Conservation (phyloP, 805 yeast genomes). For the Pichia gijzeniarum region DNA sequence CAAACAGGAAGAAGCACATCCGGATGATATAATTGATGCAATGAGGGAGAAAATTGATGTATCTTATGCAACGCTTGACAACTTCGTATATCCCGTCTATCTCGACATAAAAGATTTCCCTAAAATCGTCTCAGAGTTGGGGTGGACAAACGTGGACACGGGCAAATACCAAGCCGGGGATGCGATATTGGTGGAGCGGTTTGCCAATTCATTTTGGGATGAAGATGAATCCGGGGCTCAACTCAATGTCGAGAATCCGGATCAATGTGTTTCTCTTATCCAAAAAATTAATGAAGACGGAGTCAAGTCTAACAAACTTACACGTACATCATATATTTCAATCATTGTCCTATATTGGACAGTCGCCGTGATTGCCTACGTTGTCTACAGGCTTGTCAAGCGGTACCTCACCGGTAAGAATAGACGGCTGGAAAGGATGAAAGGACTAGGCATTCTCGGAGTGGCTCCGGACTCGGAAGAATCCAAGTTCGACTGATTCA, state of each 20-base stretch:
- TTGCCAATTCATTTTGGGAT: constrained; percentile 23
- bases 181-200: constrained; percentile 44
- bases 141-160: constrained; percentile 34
- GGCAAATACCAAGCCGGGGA: constrained; percentile 45
- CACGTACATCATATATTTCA: no score
- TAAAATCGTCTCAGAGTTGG: constrained; percentile 17
- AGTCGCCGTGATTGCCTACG: background rate
- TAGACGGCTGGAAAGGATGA: constrained; percentile 11
- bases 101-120: constrained; percentile 39
- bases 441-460: constrained; percentile 16
- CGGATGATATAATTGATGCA: constrained; percentile 39
- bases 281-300: constrained; percentile 8
- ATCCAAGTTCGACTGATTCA: constrained; percentile 14
- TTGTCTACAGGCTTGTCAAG: background rate
- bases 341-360: background rate
- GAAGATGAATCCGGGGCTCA: constrained; percentile 8
- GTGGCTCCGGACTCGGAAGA: constrained; percentile 9
- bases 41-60: constrained; percentile 48
- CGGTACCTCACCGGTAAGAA: background rate
- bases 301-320: constrained; percentile 1
- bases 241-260: constrained; percentile 10
- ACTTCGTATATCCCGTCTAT: constrained; percentile 38
- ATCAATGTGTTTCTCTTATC: constrained; percentile 12
- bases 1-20: constrained; percentile 37
- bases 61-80: constrained; percentile 26